Evolutionary conservation across 768 basidiomycete genomes (phyloP).

Genomic region (Suillus spraguei): DNA sequence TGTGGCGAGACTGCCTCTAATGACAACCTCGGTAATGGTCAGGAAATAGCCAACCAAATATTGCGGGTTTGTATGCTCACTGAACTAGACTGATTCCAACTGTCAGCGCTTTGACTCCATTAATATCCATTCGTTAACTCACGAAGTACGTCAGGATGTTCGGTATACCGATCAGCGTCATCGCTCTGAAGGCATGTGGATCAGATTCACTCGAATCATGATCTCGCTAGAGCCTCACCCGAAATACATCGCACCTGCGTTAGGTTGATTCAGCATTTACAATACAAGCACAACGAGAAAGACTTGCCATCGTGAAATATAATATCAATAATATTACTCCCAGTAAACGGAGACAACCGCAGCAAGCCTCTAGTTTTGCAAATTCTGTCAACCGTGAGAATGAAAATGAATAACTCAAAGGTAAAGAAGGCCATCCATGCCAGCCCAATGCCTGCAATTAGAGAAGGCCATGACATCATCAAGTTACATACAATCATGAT

Average conservation of each 20-base stretch:
- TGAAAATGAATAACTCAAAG: background rate
- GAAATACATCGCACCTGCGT: background rate
- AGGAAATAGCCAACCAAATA: background rate
- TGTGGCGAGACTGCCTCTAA: background rate
- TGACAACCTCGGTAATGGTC: background rate
- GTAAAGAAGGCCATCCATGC: background rate
- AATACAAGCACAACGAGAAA: background rate
- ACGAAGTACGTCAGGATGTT: constrained; percentile 1
- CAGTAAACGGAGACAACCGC: background rate
- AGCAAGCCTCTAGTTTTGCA: background rate
- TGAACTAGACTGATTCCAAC: background rate
- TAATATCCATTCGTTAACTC: background rate
- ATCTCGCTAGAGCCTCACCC: background rate
- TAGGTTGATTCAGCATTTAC: background rate
- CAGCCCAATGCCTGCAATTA: background rate
- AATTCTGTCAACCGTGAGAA: background rate
- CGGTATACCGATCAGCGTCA: background rate
- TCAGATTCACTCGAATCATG: background rate
- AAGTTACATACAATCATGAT: background rate
- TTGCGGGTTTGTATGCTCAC: background rate
- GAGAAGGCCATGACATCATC: background rate
- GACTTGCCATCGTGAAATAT: background rate
- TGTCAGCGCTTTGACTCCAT: background rate
- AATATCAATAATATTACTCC: background rate
- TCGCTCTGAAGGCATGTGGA: background rate